These are phyloP conservation scores for Pseudocercospora crystallina DNA, from an alignment of 2,329 filamentous ascomycete species.

Conservation along the genomic window DNA sequence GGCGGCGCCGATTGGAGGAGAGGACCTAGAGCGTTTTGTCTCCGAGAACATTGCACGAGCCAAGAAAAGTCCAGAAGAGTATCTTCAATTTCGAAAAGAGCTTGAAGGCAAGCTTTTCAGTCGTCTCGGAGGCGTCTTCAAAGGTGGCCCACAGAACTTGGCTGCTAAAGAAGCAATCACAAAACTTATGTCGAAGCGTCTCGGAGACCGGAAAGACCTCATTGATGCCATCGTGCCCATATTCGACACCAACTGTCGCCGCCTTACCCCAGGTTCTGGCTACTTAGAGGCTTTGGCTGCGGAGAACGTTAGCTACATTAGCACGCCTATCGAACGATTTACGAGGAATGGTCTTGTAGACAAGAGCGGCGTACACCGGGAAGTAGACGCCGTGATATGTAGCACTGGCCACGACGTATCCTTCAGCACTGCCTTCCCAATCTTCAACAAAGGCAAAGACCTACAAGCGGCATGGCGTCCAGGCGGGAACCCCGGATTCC, in stretches of 20 bases:
- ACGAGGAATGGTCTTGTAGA: conserved; percentile 28
- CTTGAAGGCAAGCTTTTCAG: neutral
- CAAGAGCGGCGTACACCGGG: conserved; percentile 31
- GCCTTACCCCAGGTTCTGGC: conserved; percentile 16
- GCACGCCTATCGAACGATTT: conserved; percentile 10
- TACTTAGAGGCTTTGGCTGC: conserved; percentile 15
- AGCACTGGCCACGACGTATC: no score
- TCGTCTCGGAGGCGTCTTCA: neutral
- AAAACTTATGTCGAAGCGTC: conserved; percentile 46
- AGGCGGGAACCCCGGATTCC: conserved; percentile 59
- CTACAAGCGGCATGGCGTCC: conserved; percentile 58
- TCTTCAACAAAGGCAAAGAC: conserved; percentile 56
- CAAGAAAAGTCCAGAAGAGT: conserved; percentile 4
- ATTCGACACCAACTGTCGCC: conserved; percentile 15
- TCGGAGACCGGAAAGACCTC: conserved; percentile 37
- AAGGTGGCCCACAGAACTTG: no score
- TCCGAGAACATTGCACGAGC: neutral
- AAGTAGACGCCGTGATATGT: conserved; percentile 38
- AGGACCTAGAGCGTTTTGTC: no score
- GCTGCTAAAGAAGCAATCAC: no score
- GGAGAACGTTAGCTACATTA: conserved; percentile 14
- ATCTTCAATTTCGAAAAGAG: conserved; percentile 4
- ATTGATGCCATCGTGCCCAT: conserved; percentile 11
- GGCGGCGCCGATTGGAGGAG: no score
- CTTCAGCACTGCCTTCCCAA: conserved; percentile 52